These are phyloP conservation scores for Aspergillus carbonarius DNA, from an alignment of 2,329 filamentous ascomycete genomes.

Conservation along the genomic window DNA sequence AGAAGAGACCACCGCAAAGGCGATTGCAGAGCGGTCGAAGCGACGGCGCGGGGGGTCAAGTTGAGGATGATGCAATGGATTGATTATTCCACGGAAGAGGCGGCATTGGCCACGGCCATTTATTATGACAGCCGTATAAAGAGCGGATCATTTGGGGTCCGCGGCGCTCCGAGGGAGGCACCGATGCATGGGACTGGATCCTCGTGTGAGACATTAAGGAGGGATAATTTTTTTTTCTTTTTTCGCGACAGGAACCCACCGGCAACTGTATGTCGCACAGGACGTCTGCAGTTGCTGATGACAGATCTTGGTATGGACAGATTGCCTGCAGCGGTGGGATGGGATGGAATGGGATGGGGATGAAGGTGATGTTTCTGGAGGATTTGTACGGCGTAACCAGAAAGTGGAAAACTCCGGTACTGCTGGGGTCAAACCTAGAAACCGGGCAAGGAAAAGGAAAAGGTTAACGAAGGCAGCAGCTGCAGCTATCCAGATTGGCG, in stretches of 20 bases:
- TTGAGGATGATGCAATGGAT: not conserved
- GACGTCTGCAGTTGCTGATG: not conserved
- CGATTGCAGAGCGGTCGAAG: not conserved
- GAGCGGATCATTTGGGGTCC: not conserved
- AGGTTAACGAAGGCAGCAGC: too few species aligned
- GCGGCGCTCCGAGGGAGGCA: not conserved
- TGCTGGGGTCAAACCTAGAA: too few species aligned
- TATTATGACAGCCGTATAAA: not conserved
- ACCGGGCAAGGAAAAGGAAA: too few species aligned
- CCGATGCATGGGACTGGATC: not conserved
- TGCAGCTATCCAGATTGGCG: too few species aligned
- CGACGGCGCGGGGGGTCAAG: too few species aligned
- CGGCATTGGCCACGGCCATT: not conserved
- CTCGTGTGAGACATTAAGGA: constrained; percentile 5
- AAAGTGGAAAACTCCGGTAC: too few species aligned
- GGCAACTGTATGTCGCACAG: constrained; percentile 6
- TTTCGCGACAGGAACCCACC: not conserved
- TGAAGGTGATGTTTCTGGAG: too few species aligned
- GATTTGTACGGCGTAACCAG: too few species aligned
- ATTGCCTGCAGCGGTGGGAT: too few species aligned
- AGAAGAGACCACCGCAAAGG: not conserved
- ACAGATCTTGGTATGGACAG: not conserved
- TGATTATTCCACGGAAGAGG: not conserved
- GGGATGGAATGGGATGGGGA: too few species aligned
- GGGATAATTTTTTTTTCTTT: not conserved